Base-by-base conservation (phyloP, 805 yeast species). In the Yarrowia yakushimensis region DNA sequence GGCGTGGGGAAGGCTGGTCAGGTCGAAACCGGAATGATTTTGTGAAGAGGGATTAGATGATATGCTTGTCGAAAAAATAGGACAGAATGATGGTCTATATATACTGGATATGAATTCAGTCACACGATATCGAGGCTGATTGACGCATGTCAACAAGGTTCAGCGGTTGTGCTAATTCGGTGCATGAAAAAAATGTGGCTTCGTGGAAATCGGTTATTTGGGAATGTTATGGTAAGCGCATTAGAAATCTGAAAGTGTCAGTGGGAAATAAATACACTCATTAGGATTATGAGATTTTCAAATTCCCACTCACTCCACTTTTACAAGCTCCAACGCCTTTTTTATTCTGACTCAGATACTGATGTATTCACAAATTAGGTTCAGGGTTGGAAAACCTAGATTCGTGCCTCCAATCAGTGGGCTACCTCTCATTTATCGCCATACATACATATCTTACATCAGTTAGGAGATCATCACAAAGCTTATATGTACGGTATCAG, bases 121-220 rank as follows among this genome's bases (percentile, higher is more conserved):
- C 52, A 45, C 52, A 45, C 52, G 52, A 45, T 45, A 45, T 45
- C 52, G 52, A 45, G 52, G 52, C 52, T 45, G 52, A 45, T 45
- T 45, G 52, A 36, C 30, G 52, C 52, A 45, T 45, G 30, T 45
- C 52, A 33, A 17, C 36, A 18, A 45, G 52, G 52, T 45, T 45
- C 15, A 36, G 20, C 36, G 36, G 34, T 9, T 45, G 52, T 45
- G 36, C 52, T 45, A 45, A 30, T 11, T 12, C 30, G 22, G 36
- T 13, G n/a, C n/a, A n/a, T 27, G 28, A 22, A 45, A 45, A 43
- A 28, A 45, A 13, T 18, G 36, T 28, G 52, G 52, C 52, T 27
- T 27, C 3, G 25, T 11, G 17, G 23, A 10, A 28, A 7, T 5
- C 4, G 34, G 18, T 11, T 8, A 3, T n/a, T 25, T 11, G 17